phyloP scores from a whole-genome alignment of 192 early-diverging fungal species.

The Backusella sp. region DNA sequence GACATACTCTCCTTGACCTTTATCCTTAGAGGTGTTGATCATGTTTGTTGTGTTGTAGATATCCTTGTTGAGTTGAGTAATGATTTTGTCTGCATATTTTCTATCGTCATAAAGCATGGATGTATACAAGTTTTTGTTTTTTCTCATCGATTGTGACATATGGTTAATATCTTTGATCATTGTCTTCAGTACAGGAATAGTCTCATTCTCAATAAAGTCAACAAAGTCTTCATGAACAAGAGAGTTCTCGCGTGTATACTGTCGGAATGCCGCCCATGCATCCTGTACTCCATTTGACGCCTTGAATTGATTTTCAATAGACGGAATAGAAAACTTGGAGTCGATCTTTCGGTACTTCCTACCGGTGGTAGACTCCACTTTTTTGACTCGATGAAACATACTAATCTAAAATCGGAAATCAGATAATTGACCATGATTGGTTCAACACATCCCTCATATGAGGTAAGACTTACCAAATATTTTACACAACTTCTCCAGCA shows the following conservation, averaged over 20 bases:
- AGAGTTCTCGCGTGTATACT: conserved; percentile 8
- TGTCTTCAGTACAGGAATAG: conserved; percentile 27
- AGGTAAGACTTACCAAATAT: conserved; percentile 7
- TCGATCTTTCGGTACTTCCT: conserved; percentile 5
- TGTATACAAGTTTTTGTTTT: conserved; percentile 32
- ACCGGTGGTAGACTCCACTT: neutral
- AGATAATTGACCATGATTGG: neutral
- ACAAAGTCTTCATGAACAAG: conserved; percentile 9
- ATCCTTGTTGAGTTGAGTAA: conserved; percentile 31
- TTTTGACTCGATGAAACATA: conserved; percentile 11
- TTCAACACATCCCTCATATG: neutral
- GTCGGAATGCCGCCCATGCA: conserved; percentile 12
- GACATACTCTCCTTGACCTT: conserved; percentile 24
- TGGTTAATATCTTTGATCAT: conserved; percentile 45
- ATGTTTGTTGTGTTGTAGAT: conserved; percentile 22
- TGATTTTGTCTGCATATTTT: conserved; percentile 34
- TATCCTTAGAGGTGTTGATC: neutral
- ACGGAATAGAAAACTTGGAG: neutral
- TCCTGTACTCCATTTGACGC: neutral
- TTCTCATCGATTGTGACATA: conserved; percentile 34
- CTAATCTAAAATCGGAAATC: neutral
- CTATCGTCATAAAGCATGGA: conserved; percentile 39
- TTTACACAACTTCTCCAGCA: conserved; percentile 3
- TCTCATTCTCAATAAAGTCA: conserved; percentile 14
- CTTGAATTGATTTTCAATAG: conserved; percentile 11